Evolutionary conservation across 257 asterid genomes (phyloP), one percentile per base, ranked within the genome.

Genomic region (Coffea eugenioides): DNA sequence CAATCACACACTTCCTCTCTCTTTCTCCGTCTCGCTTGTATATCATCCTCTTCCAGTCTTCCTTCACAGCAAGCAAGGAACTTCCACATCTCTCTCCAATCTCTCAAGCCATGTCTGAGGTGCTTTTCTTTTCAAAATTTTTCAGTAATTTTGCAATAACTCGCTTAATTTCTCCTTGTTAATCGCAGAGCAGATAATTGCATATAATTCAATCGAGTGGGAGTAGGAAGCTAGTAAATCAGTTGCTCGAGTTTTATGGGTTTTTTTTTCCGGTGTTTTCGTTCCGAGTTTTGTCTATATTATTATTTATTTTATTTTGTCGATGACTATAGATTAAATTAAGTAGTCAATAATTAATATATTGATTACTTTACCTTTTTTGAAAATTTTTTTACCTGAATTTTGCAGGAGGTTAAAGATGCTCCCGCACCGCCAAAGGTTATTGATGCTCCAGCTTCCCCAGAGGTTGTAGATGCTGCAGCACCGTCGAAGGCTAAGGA

Each of bases 101-200:
- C 49, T 79, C 86, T 54, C 46, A 27, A 82, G 82, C 80, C 77
- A 87, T 87, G 90, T 87, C 90, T 87, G 81, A 87, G 90, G 90
- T 87, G 71, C 59, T 25, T 46, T 6, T 31, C 31, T 46, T 20
- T 76, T 75, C 16, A 2, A 39, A 21, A n/a, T 34, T 31, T 54
- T 21, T 5, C 10, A 2, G n/a, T 9, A 14, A 20, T n/a, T 75
- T 41, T 41, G 20, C 41, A 64, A 39, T 31, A 13, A 57, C 3
- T 36, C 12, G n/a, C 45, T 61, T 45, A 11, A 71, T 74, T n/a
- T 18, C 59, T 76, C 76, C 49, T 20, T 57, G 70, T 64, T 21
- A 11, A 27, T 61, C 21, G 0, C 36, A 73, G 31, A 39, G 46
- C 14, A 36, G 27, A 20, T 71, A 75, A 48, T 23, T 69, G 45